Conservation (phyloP, 495 filamentous ascomycete genomes). For the Aspergillus bertholletiae region DNA sequence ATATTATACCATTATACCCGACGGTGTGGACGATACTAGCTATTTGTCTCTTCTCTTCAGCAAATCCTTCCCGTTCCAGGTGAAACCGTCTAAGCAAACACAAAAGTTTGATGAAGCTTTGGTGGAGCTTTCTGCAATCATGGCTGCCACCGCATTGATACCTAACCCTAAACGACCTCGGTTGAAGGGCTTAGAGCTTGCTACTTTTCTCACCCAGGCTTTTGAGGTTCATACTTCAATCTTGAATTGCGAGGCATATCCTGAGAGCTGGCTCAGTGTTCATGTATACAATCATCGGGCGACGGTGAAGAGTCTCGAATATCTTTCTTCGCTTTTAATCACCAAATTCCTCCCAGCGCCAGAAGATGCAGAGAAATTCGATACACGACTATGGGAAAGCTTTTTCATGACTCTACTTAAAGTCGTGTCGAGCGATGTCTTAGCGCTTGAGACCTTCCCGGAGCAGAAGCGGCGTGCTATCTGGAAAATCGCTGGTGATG, state of each 20-base stretch:
- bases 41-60: slow-evolving; percentile 86
- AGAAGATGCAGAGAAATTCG: slow-evolving; percentile 89
- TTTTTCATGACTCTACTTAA: slow-evolving; percentile 89
- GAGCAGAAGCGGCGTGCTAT: slow-evolving; percentile 95
- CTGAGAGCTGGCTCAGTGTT: slow-evolving; percentile 82
- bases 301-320: slow-evolving; percentile 83
- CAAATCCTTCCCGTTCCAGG: slow-evolving; percentile 83
- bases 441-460: slow-evolving; percentile 93
- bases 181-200: slow-evolving; percentile 70
- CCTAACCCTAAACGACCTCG: slow-evolving; percentile 49
- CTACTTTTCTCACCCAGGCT: slow-evolving; percentile 67
- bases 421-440: slow-evolving; percentile 79
- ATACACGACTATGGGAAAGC: slow-evolving; percentile 88
- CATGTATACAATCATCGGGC: slow-evolving; percentile 95
- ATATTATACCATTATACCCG: slow-evolving; percentile 69
- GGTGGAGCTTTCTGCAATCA: slow-evolving; percentile 82
- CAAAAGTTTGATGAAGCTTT: slow-evolving; percentile 81
- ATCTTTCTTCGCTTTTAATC: slow-evolving; percentile 71
- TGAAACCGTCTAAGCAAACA: slow-evolving; percentile 57
- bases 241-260: slow-evolving; percentile 85
- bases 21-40: slow-evolving; percentile 59
- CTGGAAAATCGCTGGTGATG: slow-evolving; percentile 98
- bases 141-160: slow-evolving; percentile 74
- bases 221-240: slow-evolving; percentile 82
- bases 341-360: slow-evolving; percentile 77